Base-by-base conservation (phyloP, 1,284 basidiomycete species). In the Fomitopsis pinicola region DNA sequence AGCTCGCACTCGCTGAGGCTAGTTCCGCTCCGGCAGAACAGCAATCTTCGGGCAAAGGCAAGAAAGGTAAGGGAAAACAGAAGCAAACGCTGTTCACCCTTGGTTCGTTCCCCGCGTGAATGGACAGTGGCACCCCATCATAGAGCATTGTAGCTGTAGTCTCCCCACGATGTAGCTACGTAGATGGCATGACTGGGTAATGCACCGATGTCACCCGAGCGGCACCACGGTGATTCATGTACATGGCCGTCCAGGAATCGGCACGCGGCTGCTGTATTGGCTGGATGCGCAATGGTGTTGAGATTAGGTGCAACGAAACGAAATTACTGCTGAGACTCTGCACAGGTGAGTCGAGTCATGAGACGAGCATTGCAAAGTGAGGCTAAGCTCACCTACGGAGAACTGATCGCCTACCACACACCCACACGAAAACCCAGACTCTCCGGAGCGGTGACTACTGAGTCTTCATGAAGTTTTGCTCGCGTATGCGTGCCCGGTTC, bases 1-100 rank as follows among this genome's bases (percentile, higher is more conserved):
- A 69, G 38, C 55, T 66, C 3, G 63, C 67, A 42, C 63, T 59
- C 17, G 67, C 59, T 46, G 63, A 66, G 33, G 63, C 42, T 14
- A 66, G 60, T 5, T 68, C 64, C 22, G 59, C 55, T 35, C 65
- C 40, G 28, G 26, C 40, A 40, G 64, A 58, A 42, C 42, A 58
- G 42, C 42, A 53, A n/a, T 54, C 42, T 3, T 63, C 64, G 30
- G 75, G 70, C 0, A 87, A 82, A 65, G 86, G 86, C 66, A 92
- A 88, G 80, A 94, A 92, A 72, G 85, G 86, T 0, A 92, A 91
- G 73, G 88, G 87, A 2, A 94, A 94, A 72, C 83, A 87, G 72
- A 94, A 94, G 75, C 91, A 95, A 78, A 89, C 87, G 22, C 73
- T 95, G 67, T 94, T 95, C 69, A 91, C 78, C 17, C 58, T 80